Evolutionary conservation across 495 filamentous ascomycete species (phyloP), one percentile per base, ranked within the genome.

Genomic region (Amniculicola lignicola): DNA sequence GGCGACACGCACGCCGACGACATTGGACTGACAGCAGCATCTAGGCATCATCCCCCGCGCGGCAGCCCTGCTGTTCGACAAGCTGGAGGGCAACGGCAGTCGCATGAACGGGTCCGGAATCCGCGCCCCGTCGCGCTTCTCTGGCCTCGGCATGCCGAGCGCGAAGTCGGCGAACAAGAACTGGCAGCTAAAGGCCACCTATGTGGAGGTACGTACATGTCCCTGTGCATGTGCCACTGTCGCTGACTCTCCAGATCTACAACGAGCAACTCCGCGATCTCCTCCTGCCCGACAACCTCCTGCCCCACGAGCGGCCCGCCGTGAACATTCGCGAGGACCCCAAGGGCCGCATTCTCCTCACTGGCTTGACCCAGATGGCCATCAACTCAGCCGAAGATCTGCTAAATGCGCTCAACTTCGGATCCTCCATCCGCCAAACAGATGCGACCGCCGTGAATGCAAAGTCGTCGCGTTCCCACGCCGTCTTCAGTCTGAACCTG

Each of bases 401-500:
- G 28, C 79, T 99, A 68, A 82, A 82, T 53, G 89, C 87, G 21
- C 73, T 99, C 44, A 93, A 89, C 70, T 90, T 91, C 65, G 93
- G 93, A 24, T 99, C 93, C 1, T 82, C 87, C 10, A 95, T 99
- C 65, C 84, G 93, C 37, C 93, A 99, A 68, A 99, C 93, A 2
- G 93, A 99, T 72, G 89, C 93, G n/a, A 99, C 93, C 10, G 93
- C 94, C 1, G 92, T 99, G 61, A 99, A 99, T 70, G 93, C 92
- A 33, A 90, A 94, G 63, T 97, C 94, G 1, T 99, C 93, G n/a
- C 89, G 93, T 54, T 99, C 93, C 14, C 93, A 99, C 67, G 93
- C 93, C 16, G 92, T 99, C 4, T 97, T 99, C 71, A 96, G 88
- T 70, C 72, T 99, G 59, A 96, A 96, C 61, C 77, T 99, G 12